Evolutionary conservation across 768 basidiomycete genomes (phyloP), one percentile per base, ranked within the genome.

Genomic region (Trametes meyenii): DNA sequence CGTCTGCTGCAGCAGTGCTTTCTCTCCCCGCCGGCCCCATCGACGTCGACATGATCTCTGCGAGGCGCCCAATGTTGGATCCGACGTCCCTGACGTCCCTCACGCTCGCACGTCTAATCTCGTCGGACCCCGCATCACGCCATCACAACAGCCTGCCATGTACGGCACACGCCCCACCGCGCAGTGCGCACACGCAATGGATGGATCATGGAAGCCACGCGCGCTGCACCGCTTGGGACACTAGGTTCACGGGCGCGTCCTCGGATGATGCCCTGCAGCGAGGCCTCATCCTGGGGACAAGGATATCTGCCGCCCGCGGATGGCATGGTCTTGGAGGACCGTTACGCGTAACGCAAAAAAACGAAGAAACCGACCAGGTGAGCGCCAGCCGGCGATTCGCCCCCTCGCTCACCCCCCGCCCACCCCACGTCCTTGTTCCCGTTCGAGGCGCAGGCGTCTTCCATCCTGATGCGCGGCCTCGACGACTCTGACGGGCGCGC

Each of bases 181-280:
- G 19, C n/a, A 8, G n/a, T 17, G 14, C 40, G 11, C 5, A 12
- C 40, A 4, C 40, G 16, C 48, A 38, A 43, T 57, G 24, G 45
- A 42, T 52, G 46, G 40, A 52, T 58, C 39, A 53, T 54, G 50
- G 33, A 50, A 43, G 49, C 50, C 50, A 57, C 55, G 35, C 55
- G 50, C 61, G 50, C 61, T 58, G 61, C 56, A 62, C 61, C 51
- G 61, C 61, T 53, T 50, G 40, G 33, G 29, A n/a, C 36, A 56
- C 61, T 36, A 57, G 50, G 56, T 62, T 62, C 45, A 50, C 24
- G 24, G 26, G 51, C 42, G 24, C 19, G 24, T 26, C 44, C 36
- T 33, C 45, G 36, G 19, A 35, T 29, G 14, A 17, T 21, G 19
- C 45, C 45, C 19, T 13, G 7, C n/a, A n/a, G n/a, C 13, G 39